phyloP scores from a whole-genome alignment of 306 rosid species.

The Lathyrus sativus region DNA sequence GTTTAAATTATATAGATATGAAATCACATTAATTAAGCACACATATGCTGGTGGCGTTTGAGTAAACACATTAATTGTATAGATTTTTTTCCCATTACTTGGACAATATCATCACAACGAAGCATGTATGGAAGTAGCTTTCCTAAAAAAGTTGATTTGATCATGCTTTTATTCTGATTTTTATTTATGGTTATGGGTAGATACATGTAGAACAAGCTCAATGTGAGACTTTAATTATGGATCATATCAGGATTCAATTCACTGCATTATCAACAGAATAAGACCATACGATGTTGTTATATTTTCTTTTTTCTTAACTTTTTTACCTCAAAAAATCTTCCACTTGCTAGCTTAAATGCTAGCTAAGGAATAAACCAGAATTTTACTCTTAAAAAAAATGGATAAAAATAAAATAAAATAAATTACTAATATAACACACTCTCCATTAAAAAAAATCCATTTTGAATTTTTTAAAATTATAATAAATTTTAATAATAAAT shows the following conservation, averaged over 20 bases:
- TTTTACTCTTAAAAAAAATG: slow-evolving; percentile 10
- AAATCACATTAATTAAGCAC: slow-evolving; percentile 30
- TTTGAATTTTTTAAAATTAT: too few species aligned
- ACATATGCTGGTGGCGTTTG: slow-evolving; percentile 34
- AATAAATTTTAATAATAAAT: too few species aligned
- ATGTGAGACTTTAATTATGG: slow-evolving; percentile 23
- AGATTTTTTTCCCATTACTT: slow-evolving; percentile 13
- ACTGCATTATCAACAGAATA: slow-evolving; percentile 30
- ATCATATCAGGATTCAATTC: slow-evolving; percentile 7
- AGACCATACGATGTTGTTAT: slow-evolving; percentile 25
- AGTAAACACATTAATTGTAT: neutral
- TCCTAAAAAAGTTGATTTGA: slow-evolving; percentile 35
- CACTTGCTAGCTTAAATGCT: slow-evolving; percentile 36
- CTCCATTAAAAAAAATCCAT: too few species aligned
- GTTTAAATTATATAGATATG: slow-evolving; percentile 25
- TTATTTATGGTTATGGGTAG: slow-evolving; percentile 30
- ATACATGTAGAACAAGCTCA: slow-evolving; percentile 26
- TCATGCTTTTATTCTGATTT: slow-evolving; percentile 34
- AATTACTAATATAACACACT: too few species aligned
- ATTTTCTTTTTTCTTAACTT: neutral
- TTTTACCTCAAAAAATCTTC: slow-evolving; percentile 18
- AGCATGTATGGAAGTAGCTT: slow-evolving; percentile 39
- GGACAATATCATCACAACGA: slow-evolving; percentile 48
- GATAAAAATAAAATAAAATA: neutral
- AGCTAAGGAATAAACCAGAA: slow-evolving; percentile 22